Conservation (phyloP, 2,329 filamentous ascomycete species). For the Xylaria sp. region DNA sequence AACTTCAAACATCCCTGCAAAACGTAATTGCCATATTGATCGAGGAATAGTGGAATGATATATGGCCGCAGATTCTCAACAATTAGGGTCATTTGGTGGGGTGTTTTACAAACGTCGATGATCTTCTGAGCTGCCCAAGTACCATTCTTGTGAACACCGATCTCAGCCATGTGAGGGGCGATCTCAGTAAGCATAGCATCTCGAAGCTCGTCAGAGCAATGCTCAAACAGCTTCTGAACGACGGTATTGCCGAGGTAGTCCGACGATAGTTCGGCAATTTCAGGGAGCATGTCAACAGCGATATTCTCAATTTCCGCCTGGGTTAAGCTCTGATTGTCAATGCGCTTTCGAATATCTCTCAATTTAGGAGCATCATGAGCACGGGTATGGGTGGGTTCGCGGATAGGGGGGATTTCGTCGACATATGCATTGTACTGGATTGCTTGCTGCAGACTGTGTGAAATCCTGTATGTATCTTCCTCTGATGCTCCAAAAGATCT, state of each 20-base stretch:
- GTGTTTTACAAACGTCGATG: slow-evolving; percentile 92
- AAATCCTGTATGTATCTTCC: slow-evolving; percentile 80
- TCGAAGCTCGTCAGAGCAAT: slow-evolving; percentile 89
- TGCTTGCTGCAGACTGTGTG: slow-evolving; percentile 77
- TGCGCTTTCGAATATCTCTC: slow-evolving; percentile 95
- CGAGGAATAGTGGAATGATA: slow-evolving; percentile 90
- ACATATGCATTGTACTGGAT: slow-evolving; percentile 78
- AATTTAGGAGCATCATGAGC: slow-evolving; percentile 95
- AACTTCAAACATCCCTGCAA: slow-evolving; percentile 97
- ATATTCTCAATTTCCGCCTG: slow-evolving; percentile 91
- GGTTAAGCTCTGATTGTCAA: slow-evolving; percentile 92
- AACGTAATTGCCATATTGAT: slow-evolving; percentile 99
- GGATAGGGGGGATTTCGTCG: slow-evolving; percentile 88
- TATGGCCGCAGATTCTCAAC: slow-evolving; percentile 87
- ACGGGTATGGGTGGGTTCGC: slow-evolving; percentile 87
- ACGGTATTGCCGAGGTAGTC: slow-evolving; percentile 99
- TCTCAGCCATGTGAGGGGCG: slow-evolving; percentile 91
- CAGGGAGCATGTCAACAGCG: slow-evolving; percentile 92
- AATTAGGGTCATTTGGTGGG: slow-evolving; percentile 84
- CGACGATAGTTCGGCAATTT: slow-evolving; percentile 93
- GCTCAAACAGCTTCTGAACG: slow-evolving; percentile 98
- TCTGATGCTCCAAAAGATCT: slow-evolving; percentile 86
- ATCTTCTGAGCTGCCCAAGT: slow-evolving; percentile 99
- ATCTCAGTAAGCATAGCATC: slow-evolving; percentile 92
- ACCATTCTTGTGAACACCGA: slow-evolving; percentile 98